Evolutionary conservation across 202 grass and related monocot genomes (phyloP).

Genomic region (Schoenoplectus triqueter): DNA sequence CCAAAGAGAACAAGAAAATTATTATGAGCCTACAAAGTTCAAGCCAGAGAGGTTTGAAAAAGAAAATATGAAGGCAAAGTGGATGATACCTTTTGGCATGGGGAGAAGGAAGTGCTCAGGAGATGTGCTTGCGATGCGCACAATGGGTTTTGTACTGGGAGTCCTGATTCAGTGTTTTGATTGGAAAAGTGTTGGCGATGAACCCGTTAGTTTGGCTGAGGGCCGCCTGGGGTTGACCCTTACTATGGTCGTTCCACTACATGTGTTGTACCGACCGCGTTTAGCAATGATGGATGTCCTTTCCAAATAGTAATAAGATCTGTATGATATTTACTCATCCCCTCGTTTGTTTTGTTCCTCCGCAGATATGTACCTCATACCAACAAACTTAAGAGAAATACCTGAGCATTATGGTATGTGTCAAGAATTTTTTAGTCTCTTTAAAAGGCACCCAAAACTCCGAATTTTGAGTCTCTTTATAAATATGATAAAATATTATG

Average conservation of each 20-base stretch:
- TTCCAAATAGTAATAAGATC: background rate
- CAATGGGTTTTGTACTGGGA: constrained; percentile 14
- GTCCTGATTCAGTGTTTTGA: constrained; percentile 38
- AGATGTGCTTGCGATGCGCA: constrained; percentile 1
- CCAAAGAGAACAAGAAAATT: constrained; percentile 39
- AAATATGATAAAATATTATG: too few species aligned
- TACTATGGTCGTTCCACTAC: constrained; percentile 23
- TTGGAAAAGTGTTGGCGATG: constrained; percentile 31
- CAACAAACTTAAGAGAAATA: background rate
- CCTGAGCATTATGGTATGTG: background rate
- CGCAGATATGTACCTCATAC: background rate
- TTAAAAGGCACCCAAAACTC: too few species aligned
- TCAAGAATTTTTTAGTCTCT: too few species aligned
- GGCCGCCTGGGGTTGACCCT: constrained; percentile 17
- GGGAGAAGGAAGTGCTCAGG: constrained; percentile 31
- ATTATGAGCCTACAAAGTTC: constrained; percentile 26
- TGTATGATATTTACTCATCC: background rate
- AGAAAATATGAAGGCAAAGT: background rate
- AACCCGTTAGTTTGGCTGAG: constrained; percentile 24
- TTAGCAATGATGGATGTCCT: constrained; percentile 25
- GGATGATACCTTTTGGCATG: constrained; percentile 37
- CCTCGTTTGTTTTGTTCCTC: too few species aligned
- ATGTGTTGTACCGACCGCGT: background rate
- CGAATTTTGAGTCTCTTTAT: too few species aligned
- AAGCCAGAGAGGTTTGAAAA: constrained; percentile 25